Percentiles rank a stretch among this genome's conserved stretches.
phyloP scores from a whole-genome alignment of 208 protist genomes.

The Willaertia magna region DNA sequence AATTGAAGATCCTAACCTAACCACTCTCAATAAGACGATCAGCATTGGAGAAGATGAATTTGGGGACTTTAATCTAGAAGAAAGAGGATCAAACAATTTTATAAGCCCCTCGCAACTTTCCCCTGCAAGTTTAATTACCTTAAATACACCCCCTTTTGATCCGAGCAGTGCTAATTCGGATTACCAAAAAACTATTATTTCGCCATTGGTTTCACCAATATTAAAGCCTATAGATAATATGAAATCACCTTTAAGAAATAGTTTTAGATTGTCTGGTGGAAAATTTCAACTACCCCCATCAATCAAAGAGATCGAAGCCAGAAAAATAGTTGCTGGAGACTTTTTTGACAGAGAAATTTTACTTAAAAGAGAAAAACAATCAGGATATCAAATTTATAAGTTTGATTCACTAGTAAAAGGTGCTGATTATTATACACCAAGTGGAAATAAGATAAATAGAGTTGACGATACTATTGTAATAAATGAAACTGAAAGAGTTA shows the following conservation, averaged over 20 bases:
- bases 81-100: no score
- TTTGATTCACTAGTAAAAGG: not conserved
- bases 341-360: not conserved
- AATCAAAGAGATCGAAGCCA: not conserved
- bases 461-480: not conserved
- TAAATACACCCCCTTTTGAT: not conserved
- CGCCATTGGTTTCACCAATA: not conserved
- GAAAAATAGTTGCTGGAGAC: not conserved
- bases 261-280: no score
- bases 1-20: not conserved
- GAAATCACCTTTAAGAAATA: not conserved
- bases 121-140: no score
- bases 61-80: not conserved
- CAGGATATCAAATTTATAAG: not conserved
- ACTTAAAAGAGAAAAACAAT: not conserved
- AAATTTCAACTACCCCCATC: no score
- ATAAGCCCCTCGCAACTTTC: no score
- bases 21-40: not conserved
- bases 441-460: not conserved
- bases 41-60: not conserved
- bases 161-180: not conserved
- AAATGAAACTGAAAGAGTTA: no score
- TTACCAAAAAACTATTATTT: not conserved
- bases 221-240: not conserved
- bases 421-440: not conserved